Conservation (phyloP, 2,329 filamentous ascomycete genomes). For the Leptographium radiaticola region DNA sequence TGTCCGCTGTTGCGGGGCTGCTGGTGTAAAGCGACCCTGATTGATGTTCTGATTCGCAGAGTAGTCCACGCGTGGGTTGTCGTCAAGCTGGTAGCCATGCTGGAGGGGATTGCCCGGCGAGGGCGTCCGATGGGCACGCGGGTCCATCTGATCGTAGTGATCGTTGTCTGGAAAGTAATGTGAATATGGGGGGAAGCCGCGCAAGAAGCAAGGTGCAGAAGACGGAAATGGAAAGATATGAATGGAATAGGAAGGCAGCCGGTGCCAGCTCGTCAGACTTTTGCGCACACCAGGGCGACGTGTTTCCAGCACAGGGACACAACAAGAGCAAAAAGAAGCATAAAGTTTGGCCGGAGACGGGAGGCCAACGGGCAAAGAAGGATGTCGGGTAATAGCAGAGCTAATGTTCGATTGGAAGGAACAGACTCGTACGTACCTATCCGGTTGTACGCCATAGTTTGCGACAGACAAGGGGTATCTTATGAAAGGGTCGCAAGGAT, state of each 20-base stretch:
- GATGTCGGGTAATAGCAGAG: neutral
- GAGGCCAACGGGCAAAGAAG: neutral
- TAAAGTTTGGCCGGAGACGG: neutral
- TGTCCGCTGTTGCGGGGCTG: slow-evolving; percentile 30
- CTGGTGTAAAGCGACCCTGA: neutral
- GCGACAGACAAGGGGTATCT: slow-evolving; percentile 3
- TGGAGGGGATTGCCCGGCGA: slow-evolving; percentile 64
- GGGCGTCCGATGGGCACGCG: slow-evolving; percentile 48
- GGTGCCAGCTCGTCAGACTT: neutral
- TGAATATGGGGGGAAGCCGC: neutral
- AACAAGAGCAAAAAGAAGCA: neutral
- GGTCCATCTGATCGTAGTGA: slow-evolving; percentile 49
- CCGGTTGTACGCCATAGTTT: slow-evolving; percentile 59
- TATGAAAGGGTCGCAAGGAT: neutral
- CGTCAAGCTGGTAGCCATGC: slow-evolving; percentile 70
- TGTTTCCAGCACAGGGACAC: neutral
- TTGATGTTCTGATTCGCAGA: slow-evolving; percentile 40
- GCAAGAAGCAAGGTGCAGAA: neutral
- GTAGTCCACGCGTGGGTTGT: slow-evolving; percentile 52
- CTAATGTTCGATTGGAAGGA: neutral
- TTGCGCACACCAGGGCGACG: neutral
- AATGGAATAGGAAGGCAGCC: neutral
- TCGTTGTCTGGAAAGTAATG: slow-evolving; percentile 35
- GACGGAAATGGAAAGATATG: neutral
- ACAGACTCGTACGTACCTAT: slow-evolving; percentile 41